Evolutionary conservation across 345 rosid genomes (phyloP).

Genomic region (Eutrema japonicum): DNA sequence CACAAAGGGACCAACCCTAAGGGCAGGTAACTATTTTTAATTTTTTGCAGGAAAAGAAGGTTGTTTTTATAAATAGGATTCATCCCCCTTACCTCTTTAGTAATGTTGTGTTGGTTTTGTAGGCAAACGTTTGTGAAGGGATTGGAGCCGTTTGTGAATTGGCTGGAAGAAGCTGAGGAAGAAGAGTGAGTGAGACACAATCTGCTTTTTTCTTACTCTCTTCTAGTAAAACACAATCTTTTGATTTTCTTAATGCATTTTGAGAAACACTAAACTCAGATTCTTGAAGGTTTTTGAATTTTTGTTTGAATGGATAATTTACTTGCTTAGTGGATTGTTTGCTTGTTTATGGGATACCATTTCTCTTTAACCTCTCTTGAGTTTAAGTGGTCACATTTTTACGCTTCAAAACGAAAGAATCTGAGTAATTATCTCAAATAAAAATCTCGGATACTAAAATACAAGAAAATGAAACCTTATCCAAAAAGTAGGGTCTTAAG

Average conservation of each 20-base stretch:
- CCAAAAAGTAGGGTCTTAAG: conserved; percentile 19
- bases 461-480: conserved; percentile 18
- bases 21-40: conserved; percentile 63
- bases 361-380: background rate
- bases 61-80: background rate
- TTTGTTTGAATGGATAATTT: background rate
- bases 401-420: background rate
- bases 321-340: conserved; percentile 8
- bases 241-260: background rate
- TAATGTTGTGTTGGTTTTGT: conserved; percentile 5
- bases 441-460: background rate
- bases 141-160: conserved; percentile 85
- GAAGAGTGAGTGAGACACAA: conserved; percentile 59
- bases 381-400: background rate
- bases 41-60: background rate
- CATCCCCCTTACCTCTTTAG: background rate
- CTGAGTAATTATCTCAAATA: background rate
- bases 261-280: background rate
- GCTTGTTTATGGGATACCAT: background rate
- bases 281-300: conserved; percentile 14
- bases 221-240: conserved; percentile 12
- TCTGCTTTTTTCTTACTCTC: background rate
- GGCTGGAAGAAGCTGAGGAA: conserved; percentile 99
- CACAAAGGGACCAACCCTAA: conserved; percentile 82
- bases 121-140: conserved; percentile 97